Percentiles rank a stretch among this genome's conserved stretches.
Evolutionary conservation across 768 basidiomycete species (phyloP).

Genomic region (Termitomyces sp.): DNA sequence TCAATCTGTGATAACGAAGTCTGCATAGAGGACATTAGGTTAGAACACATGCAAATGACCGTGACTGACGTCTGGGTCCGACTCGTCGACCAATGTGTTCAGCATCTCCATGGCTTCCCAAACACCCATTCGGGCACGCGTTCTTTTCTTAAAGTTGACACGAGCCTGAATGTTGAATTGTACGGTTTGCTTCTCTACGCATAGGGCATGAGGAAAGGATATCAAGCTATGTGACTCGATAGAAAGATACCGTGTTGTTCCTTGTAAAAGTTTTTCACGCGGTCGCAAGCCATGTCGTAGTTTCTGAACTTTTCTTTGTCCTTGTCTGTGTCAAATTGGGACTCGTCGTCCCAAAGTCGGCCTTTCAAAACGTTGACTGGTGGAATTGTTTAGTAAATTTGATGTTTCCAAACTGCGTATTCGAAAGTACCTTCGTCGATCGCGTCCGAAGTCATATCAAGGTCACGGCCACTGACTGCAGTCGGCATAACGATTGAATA

Average conservation of each 20-base stretch:
- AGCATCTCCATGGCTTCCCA: constrained; percentile 89
- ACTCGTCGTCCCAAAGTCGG: constrained; percentile 36
- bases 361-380: constrained; percentile 56
- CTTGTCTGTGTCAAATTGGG: constrained; percentile 43
- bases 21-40: not conserved
- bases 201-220: not conserved
- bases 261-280: constrained; percentile 13
- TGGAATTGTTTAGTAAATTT: not conserved
- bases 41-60: not conserved
- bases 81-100: constrained; percentile 84
- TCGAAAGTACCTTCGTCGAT: constrained; percentile 9
- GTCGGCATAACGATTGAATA: not conserved
- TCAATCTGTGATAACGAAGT: constrained; percentile 30
- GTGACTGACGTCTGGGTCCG: constrained; percentile 74
- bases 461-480: constrained; percentile 1
- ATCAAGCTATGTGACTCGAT: not conserved
- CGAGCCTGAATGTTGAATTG: constrained; percentile 79
- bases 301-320: constrained; percentile 55
- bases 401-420: not conserved
- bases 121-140: constrained; percentile 72
- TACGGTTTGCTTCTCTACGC: constrained; percentile 78
- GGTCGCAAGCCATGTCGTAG: constrained; percentile 25
- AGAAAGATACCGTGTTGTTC: constrained; percentile 10
- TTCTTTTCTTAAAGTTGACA: constrained; percentile 62
- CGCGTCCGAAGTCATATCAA: constrained; percentile 9